Evolutionary conservation across 305 asterid species (phyloP).

Genomic region (Fraxinus angustifolia): DNA sequence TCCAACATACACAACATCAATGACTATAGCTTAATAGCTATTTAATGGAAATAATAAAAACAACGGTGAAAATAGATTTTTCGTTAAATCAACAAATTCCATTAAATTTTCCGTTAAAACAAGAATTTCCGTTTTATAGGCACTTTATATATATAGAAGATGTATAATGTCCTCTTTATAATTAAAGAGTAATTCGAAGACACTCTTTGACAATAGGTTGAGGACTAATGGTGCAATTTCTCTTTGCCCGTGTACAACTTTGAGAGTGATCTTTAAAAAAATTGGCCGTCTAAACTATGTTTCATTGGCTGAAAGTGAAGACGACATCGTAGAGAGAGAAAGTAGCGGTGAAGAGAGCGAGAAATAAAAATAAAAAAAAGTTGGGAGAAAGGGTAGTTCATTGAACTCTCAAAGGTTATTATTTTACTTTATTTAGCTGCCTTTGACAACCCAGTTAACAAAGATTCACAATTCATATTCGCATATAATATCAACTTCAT

Average conservation of each 20-base stretch:
- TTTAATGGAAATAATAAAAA: too few relatives aligned
- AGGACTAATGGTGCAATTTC: not conserved
- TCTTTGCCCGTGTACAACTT: not conserved
- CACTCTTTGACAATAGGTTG: not conserved
- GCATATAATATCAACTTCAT: not conserved
- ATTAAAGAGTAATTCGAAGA: not conserved
- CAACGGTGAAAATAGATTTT: too few relatives aligned
- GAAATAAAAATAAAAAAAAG: not conserved
- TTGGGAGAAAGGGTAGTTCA: not conserved
- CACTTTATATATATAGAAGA: too few relatives aligned
- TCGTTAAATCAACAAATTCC: too few relatives aligned
- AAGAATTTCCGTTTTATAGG: too few relatives aligned
- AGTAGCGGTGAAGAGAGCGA: not conserved
- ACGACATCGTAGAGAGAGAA: not conserved
- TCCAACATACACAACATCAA: too few relatives aligned
- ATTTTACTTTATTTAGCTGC: not conserved
- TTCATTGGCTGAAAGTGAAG: not conserved
- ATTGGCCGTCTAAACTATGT: not conserved
- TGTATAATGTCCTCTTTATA: too few relatives aligned
- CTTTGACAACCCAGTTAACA: not conserved
- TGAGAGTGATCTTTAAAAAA: not conserved
- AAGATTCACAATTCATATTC: not conserved
- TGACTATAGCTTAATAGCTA: too few relatives aligned
- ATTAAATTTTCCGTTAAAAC: too few relatives aligned
- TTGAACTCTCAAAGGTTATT: slow-evolving; percentile 17